These are phyloP conservation scores for Nyctanthes arbortristis DNA, from an alignment of 257 asterid species.

Conservation along the genomic window DNA sequence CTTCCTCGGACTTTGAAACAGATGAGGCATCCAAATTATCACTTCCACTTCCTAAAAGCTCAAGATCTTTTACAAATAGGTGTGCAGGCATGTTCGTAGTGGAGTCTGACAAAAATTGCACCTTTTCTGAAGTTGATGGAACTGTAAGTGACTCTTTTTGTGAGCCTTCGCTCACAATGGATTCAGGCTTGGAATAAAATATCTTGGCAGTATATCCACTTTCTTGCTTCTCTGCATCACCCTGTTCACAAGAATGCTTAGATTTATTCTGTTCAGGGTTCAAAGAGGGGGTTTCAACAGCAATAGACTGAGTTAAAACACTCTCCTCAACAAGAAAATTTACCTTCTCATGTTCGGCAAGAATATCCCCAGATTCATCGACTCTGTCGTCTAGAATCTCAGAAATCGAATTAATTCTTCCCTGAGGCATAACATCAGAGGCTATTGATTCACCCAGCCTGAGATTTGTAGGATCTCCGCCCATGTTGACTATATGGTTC, in stretches of 20 bases:
- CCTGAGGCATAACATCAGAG: conserved; percentile 21
- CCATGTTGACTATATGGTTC: conserved; percentile 24
- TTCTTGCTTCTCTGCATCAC: conserved; percentile 14
- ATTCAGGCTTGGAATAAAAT: conserved; percentile 25
- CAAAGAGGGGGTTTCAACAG: conserved; percentile 21
- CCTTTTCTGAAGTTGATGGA: conserved; percentile 5
- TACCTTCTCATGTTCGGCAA: conserved; percentile 10
- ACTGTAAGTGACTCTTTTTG: conserved; percentile 22
- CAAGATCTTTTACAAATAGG: conserved; percentile 12
- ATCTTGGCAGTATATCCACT: conserved; percentile 17
- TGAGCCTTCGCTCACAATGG: conserved; percentile 18
- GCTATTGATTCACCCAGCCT: conserved; percentile 2
- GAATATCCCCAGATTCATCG: conserved; percentile 17
- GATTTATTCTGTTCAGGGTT: conserved; percentile 13
- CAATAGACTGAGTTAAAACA: conserved; percentile 15
- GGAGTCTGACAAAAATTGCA: neutral
- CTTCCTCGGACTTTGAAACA: conserved; percentile 21
- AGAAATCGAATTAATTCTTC: conserved; percentile 18
- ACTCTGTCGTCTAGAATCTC: conserved; percentile 11
- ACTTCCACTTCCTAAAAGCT: conserved; percentile 11
- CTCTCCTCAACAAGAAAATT: conserved; percentile 7
- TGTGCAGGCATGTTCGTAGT: conserved; percentile 9
- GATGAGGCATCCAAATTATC: conserved; percentile 12
- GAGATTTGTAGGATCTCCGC: conserved; percentile 9
- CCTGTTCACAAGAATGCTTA: conserved; percentile 18